Conservation (phyloP, 2,329 filamentous ascomycete genomes). For the Fusarium sp. region DNA sequence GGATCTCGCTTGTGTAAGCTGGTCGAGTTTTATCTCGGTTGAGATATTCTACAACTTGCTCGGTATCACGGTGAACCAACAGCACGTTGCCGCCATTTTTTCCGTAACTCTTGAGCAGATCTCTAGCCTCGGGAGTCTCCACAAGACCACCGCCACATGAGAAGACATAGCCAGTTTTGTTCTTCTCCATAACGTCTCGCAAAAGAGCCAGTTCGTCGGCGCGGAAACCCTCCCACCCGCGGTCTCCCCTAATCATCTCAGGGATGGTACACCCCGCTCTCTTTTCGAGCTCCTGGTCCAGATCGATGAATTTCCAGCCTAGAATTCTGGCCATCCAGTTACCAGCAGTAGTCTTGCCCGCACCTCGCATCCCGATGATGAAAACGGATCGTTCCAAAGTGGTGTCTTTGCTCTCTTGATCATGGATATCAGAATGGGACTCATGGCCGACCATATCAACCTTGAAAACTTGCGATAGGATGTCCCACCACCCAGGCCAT, state of each 20-base stretch:
- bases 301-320: slow-evolving; percentile 81
- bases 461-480: slow-evolving; percentile 80
- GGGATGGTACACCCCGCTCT: slow-evolving; percentile 81
- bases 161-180: slow-evolving; percentile 81
- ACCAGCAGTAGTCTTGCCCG: slow-evolving; percentile 94
- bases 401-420: slow-evolving; percentile 11
- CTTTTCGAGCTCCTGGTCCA: slow-evolving; percentile 87
- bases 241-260: slow-evolving; percentile 77
- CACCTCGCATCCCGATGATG: slow-evolving; percentile 96
- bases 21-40: slow-evolving; percentile 89
- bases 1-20: slow-evolving; percentile 92
- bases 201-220: slow-evolving; percentile 81
- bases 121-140: slow-evolving; percentile 82
- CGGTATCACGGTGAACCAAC: slow-evolving; percentile 87
- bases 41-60: slow-evolving; percentile 88
- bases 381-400: slow-evolving; percentile 76
- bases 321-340: slow-evolving; percentile 83
- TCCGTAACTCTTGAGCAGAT: slow-evolving; percentile 78
- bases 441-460: slow-evolving; percentile 83
- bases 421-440: slow-evolving; percentile 40
- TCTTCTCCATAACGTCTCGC: slow-evolving; percentile 77
- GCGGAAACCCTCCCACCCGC: slow-evolving; percentile 90
- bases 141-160: slow-evolving; percentile 95
- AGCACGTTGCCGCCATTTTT: slow-evolving; percentile 84
- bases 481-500: slow-evolving; percentile 99